These are phyloP conservation scores for Nicotiana attenuata DNA, from an alignment of 257 asterid genomes.

Conservation along the genomic window DNA sequence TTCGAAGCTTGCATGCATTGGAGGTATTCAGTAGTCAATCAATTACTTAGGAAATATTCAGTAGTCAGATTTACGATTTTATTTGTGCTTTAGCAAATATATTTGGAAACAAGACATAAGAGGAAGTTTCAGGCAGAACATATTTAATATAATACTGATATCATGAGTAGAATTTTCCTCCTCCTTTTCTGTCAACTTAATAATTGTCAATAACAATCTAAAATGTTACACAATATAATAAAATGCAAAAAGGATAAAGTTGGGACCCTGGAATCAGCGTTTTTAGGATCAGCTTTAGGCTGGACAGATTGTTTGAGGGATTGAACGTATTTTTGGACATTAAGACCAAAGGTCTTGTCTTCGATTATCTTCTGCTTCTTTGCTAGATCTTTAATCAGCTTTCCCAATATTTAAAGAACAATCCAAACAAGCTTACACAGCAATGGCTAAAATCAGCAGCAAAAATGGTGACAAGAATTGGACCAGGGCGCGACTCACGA, in stretches of 20 bases:
- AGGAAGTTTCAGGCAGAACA: background rate
- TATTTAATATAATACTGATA: background rate
- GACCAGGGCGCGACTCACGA: too few species aligned
- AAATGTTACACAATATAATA: background rate
- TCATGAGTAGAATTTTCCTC: constrained; percentile 37
- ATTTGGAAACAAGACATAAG: background rate
- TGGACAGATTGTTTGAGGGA: constrained; percentile 63
- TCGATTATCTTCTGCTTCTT: constrained; percentile 85
- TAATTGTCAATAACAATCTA: background rate
- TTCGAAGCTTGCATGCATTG: too few species aligned
- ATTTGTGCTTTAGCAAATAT: background rate
- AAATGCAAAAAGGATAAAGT: too few species aligned
- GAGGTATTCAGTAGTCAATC: too few species aligned
- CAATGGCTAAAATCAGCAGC: too few species aligned
- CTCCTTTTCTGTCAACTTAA: constrained; percentile 54
- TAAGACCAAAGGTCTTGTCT: constrained; percentile 97
- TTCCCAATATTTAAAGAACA: too few species aligned
- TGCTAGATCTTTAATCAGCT: too few species aligned
- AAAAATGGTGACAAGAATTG: too few species aligned
- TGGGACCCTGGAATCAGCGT: constrained; percentile 60
- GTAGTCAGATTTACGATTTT: background rate
- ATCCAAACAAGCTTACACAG: too few species aligned
- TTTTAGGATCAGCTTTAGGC: constrained; percentile 63
- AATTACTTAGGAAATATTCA: too few species aligned
- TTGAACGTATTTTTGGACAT: constrained; percentile 96